Percentiles rank a stretch among this genome's conserved stretches.
Evolutionary conservation across 345 rosid species (phyloP).

Genomic region (Murraya paniculata): DNA sequence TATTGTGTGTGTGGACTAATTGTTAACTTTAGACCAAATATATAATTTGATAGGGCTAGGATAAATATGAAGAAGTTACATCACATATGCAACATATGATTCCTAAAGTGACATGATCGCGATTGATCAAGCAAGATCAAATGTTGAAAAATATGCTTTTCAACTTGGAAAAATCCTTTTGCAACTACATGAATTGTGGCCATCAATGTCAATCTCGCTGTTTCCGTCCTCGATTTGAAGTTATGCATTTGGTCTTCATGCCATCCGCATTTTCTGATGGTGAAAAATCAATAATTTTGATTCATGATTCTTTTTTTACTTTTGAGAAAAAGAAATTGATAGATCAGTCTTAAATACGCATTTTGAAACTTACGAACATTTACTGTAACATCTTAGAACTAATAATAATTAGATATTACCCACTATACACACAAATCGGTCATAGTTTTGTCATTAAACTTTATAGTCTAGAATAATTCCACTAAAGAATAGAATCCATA

Average conservation of each 20-base stretch:
- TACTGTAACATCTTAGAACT: no score
- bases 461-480: no score
- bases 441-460: no score
- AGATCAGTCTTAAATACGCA: no score
- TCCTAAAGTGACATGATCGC: background rate
- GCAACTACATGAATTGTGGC: background rate
- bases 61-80: background rate
- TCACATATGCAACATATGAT: background rate
- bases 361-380: no score
- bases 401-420: no score
- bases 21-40: background rate
- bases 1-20: background rate
- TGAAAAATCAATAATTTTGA: background rate
- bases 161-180: background rate
- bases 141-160: background rate
- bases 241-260: background rate
- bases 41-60: background rate
- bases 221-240: background rate
- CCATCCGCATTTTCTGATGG: background rate
- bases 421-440: no score
- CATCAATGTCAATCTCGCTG: background rate
- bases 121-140: background rate
- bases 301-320: background rate
- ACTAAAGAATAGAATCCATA: no score
- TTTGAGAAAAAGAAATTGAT: no score